Evolutionary conservation across 192 early-diverging fungal genomes (phyloP), one percentile per base, ranked within the genome.

Genomic region (Umbelopsis sp.): DNA sequence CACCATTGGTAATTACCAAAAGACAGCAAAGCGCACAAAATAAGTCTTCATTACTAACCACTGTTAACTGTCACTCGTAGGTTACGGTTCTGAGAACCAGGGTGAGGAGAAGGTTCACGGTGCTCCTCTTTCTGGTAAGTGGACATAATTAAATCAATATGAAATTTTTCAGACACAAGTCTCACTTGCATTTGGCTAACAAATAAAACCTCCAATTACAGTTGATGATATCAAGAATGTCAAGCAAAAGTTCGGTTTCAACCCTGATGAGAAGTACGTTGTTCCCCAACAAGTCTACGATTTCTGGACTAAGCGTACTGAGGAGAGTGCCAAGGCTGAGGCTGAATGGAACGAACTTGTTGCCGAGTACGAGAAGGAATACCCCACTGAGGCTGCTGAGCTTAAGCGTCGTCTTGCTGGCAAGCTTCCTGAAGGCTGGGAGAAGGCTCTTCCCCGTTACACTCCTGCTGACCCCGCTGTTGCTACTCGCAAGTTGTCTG

Each of bases 41-140:
- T n/a, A n/a, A n/a, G n/a, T n/a, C n/a, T n/a, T n/a, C n/a, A n/a
- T n/a, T n/a, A n/a, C n/a, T n/a, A n/a, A n/a, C n/a, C n/a, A n/a
- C n/a, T n/a, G n/a, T n/a, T n/a, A n/a, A n/a, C n/a, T n/a, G n/a
- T n/a, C n/a, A n/a, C n/a, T n/a, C n/a, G n/a, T 36, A 71, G 68
- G 76, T 71, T 97, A 87, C 68, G 97, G 96, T 34, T 95, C 97
- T 21, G 81, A 90, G 75, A 86, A 91, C 70, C 86, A 92, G 66
- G 97, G 97, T 66, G 91, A 93, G 22, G 94, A 92, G 70, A 95
- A 88, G 74, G 97, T 96, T 52, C 97, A 99, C 82, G 97, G 97
- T 67, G 73, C 89, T 49, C 89, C 96, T 31, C 89, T 98, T 29
- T 88, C 88, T 32, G 49, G 77, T 78, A 78, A 66, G 72, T 52